Conservation (phyloP, 73 alveolate species). For the Diophrys appendiculata region DNA sequence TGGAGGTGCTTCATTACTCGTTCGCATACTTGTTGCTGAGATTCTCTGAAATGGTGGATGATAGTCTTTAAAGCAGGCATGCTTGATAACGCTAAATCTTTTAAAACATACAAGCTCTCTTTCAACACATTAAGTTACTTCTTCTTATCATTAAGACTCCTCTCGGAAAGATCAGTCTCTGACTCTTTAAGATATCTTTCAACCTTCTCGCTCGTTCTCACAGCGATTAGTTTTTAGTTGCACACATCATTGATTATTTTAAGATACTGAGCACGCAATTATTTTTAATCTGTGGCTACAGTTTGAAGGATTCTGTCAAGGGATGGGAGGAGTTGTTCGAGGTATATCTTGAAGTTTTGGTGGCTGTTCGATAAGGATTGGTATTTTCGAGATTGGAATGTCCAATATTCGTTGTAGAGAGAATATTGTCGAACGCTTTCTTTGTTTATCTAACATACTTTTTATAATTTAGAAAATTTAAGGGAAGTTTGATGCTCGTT, state of each 20-base stretch:
- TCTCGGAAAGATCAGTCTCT: not conserved
- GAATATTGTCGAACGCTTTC: not conserved
- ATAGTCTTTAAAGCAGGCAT: not conserved
- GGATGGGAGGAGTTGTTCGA: conserved; percentile 17
- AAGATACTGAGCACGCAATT: not conserved
- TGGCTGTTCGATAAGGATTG: conserved; percentile 9
- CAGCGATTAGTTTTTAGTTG: conserved; percentile 13
- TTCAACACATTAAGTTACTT: not conserved
- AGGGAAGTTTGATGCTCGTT: not conserved
- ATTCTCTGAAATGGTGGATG: not conserved
- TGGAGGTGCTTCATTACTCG: not conserved
- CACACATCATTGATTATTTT: conserved; percentile 18
- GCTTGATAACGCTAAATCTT: not conserved
- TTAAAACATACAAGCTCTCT: not conserved
- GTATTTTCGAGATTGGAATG: not conserved
- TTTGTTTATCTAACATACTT: not conserved
- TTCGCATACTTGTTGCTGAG: not conserved
- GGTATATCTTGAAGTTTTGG: conserved; percentile 11
- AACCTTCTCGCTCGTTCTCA: conserved; percentile 2
- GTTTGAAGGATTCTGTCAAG: conserved; percentile 17
- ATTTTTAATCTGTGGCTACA: conserved; percentile 28
- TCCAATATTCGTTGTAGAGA: not conserved
- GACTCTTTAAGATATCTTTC: conserved; percentile 7
- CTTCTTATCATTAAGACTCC: not conserved
- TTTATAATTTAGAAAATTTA: not conserved